Evolutionary conservation across 257 asterid genomes (phyloP).

Genomic region (Ophiorrhiza pumila): DNA sequence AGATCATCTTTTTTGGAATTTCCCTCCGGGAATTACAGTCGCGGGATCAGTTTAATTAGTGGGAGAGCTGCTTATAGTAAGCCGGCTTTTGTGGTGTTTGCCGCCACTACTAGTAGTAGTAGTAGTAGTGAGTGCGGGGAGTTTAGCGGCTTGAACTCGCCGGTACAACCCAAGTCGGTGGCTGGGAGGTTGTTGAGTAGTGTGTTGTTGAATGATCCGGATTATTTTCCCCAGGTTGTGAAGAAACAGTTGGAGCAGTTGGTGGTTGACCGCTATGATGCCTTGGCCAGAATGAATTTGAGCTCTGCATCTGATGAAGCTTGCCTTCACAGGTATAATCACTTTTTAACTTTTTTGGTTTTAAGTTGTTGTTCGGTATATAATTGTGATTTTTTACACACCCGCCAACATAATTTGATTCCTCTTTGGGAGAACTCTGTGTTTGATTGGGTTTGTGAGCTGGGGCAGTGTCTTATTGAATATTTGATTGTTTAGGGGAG

Average conservation of each 20-base stretch:
- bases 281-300: conserved; percentile 50
- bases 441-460: background rate
- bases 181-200: conserved; percentile 57
- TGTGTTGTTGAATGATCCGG: conserved; percentile 57
- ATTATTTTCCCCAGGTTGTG: conserved; percentile 44
- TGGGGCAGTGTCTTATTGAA: background rate
- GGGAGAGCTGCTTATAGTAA: conserved; percentile 14
- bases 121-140: conserved; percentile 37
- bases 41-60: conserved; percentile 17
- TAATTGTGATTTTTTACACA: no score
- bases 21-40: conserved; percentile 8
- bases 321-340: conserved; percentile 65
- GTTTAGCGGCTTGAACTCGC: conserved; percentile 59
- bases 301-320: conserved; percentile 71
- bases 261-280: conserved; percentile 48
- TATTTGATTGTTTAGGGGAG: background rate
- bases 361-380: background rate
- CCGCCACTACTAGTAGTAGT: conserved; percentile 29
- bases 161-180: conserved; percentile 65
- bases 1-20: background rate
- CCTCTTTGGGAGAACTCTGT: background rate
- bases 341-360: background rate
- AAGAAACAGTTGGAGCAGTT: conserved; percentile 53
- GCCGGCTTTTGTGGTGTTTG: conserved; percentile 25
- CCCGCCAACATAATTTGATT: background rate